phyloP scores from a whole-genome alignment of 2,329 filamentous ascomycete genomes.

The Sodiomyces alkalinus region DNA sequence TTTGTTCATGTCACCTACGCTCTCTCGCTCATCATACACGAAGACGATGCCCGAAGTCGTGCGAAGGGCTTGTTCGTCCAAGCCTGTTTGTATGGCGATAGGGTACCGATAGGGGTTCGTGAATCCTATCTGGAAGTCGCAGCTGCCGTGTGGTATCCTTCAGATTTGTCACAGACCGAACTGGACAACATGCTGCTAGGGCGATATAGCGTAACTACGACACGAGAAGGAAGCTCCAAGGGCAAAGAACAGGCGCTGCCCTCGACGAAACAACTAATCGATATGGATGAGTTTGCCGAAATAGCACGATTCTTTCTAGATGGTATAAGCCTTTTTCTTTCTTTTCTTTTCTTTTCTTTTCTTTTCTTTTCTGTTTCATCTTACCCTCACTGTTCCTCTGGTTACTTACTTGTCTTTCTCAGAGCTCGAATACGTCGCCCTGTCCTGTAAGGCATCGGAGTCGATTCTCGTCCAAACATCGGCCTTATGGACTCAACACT shows the following conservation, averaged over 20 bases:
- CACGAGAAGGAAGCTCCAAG: slow-evolving; percentile 17
- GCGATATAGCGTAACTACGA: slow-evolving; percentile 6
- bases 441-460: slow-evolving; percentile 15
- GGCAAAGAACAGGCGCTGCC: slow-evolving; percentile 24
- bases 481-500: slow-evolving; percentile 25
- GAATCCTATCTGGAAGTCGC: slow-evolving; percentile 27
- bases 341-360: no score
- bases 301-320: slow-evolving; percentile 34
- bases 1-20: slow-evolving; percentile 37
- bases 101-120: slow-evolving; percentile 21
- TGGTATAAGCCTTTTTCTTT: slow-evolving; percentile 19
- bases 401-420: no score
- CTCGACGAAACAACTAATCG: background rate
- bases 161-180: slow-evolving; percentile 14
- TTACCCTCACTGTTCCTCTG: no score
- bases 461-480: slow-evolving; percentile 22
- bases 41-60: slow-evolving; percentile 19
- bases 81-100: slow-evolving; percentile 26
- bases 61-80: slow-evolving; percentile 29
- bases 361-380: no score
- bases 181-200: slow-evolving; percentile 13
- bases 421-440: slow-evolving; percentile 32
- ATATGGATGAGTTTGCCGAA: slow-evolving; percentile 21
- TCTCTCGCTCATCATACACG: slow-evolving; percentile 30
- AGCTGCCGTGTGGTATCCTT: slow-evolving; percentile 32